Evolutionary conservation across 2,329 filamentous ascomycete species (phyloP).

Genomic region (Diatrype stigma): DNA sequence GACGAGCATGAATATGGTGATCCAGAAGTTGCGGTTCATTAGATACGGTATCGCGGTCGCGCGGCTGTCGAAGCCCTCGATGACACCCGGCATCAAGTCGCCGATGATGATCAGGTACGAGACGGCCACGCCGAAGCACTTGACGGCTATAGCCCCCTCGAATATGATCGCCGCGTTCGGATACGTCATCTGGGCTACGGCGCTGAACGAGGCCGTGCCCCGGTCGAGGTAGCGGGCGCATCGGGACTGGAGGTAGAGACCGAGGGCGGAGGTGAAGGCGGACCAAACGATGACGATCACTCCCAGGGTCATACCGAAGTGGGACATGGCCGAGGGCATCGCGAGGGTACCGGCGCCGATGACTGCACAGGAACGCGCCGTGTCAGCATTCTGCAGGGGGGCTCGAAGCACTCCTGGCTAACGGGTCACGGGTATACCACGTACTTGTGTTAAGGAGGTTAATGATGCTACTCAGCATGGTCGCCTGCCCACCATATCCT

Average conservation of each 20-base stretch:
- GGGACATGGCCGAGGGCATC: slow-evolving; percentile 91
- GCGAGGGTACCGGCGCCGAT: slow-evolving; percentile 91
- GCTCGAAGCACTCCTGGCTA: background rate
- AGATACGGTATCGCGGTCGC: slow-evolving; percentile 67
- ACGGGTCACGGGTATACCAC: slow-evolving; percentile 20
- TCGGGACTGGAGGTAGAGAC: slow-evolving; percentile 88
- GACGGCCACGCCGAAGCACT: slow-evolving; percentile 95
- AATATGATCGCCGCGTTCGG: slow-evolving; percentile 94
- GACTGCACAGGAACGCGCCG: slow-evolving; percentile 48
- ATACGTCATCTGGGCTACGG: slow-evolving; percentile 94
- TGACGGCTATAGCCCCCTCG: slow-evolving; percentile 91
- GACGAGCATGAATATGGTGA: slow-evolving; percentile 94
- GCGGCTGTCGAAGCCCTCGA: slow-evolving; percentile 69
- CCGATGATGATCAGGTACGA: slow-evolving; percentile 99
- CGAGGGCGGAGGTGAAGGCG: slow-evolving; percentile 81
- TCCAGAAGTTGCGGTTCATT: slow-evolving; percentile 91
- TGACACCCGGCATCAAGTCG: slow-evolving; percentile 94
- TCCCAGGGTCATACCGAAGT: slow-evolving; percentile 89
- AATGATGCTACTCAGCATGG: slow-evolving; percentile 86
- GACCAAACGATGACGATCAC: slow-evolving; percentile 86
- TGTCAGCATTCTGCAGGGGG: background rate
- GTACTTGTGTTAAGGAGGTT: slow-evolving; percentile 95
- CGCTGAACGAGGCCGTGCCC: slow-evolving; percentile 87
- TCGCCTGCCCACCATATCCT: slow-evolving; percentile 68
- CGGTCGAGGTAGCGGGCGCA: slow-evolving; percentile 91